phyloP scores from a whole-genome alignment of 352 stramenopile species.

The Phytophthora pisi region DNA sequence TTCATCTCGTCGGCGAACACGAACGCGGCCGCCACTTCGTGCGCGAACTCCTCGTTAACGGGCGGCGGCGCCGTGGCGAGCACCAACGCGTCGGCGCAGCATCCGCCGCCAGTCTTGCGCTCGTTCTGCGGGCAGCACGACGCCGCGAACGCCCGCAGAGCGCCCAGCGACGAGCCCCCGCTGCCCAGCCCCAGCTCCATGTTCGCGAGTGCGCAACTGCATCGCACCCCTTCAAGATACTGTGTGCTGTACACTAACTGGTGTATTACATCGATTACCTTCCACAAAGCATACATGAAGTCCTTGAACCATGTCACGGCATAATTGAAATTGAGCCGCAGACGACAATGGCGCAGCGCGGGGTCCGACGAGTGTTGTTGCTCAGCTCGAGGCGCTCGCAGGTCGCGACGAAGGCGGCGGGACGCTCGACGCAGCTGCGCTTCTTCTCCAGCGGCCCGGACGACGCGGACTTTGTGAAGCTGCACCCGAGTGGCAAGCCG shows the following conservation, averaged over 20 bases:
- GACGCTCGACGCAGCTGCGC: slow-evolving; percentile 5
- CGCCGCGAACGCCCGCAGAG: slow-evolving; percentile 37
- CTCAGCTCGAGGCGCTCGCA: not conserved
- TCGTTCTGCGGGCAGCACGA: slow-evolving; percentile 21
- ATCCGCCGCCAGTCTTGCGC: slow-evolving; percentile 22
- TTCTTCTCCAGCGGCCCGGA: slow-evolving; percentile 38
- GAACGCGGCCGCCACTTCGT: slow-evolving; percentile 53
- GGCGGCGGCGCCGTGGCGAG: slow-evolving; percentile 37
- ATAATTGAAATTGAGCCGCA: not conserved
- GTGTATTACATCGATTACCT: not conserved
- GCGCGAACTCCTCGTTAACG: slow-evolving; percentile 44
- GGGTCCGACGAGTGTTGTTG: slow-evolving; percentile 18
- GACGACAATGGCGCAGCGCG: slow-evolving; percentile 23
- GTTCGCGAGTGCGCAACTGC: not conserved
- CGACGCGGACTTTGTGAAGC: slow-evolving; percentile 46
- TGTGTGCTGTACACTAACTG: not conserved
- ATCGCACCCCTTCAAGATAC: slow-evolving; percentile 31
- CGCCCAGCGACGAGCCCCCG: slow-evolving; percentile 24
- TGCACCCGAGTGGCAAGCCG: slow-evolving; percentile 31
- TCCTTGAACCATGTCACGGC: not conserved
- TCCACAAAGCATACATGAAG: no score
- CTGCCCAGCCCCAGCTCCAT: slow-evolving; percentile 18
- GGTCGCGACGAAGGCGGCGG: not conserved
- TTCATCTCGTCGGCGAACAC: slow-evolving; percentile 72
- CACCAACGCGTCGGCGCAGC: slow-evolving; percentile 24